Base-by-base conservation (phyloP, 768 basidiomycete species). In the Termitomyces sp. region DNA sequence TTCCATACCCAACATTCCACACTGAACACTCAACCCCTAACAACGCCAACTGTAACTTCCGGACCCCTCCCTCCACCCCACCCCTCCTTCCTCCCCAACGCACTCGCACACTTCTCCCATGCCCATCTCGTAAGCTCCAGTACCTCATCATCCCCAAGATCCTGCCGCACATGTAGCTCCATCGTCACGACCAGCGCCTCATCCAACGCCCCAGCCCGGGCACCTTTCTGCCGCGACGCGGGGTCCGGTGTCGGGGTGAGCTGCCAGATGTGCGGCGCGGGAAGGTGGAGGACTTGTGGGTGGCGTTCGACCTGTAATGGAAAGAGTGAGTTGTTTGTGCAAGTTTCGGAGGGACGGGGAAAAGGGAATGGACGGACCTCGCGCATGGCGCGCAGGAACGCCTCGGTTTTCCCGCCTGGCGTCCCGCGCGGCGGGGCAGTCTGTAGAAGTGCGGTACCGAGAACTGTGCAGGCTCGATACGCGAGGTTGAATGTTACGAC, bases 231-330 rank as follows among this genome's bases (percentile, higher is more conserved):
- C n/a, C n/a, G n/a, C n/a, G n/a, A n/a, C n/a, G n/a, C n/a, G n/a
- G n/a, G n/a, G n/a, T n/a, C n/a, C n/a, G n/a, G n/a, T n/a, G n/a
- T n/a, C n/a, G n/a, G n/a, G n/a, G n/a, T n/a, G 43, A 95, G 82
- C 66, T 95, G 92, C 92, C 92, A 95, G 55, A 95, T 85, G 61
- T 93, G 91, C 1, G 92, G 93, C 12, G 90, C 86, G 1, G 89
- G 87, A 12, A 96, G 81, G 67, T 93, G 90, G 0, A 90, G 68
- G 26, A 97, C 89, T 59, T 89, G 82, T 0, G 92, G 90, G 61
- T 96, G 93, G 3, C 87, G 80, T 67, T 95, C 91, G 60, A 95
- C 81, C 89, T 93, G n/a, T n/a, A n/a, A n/a, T n/a, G n/a, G n/a
- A n/a, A n/a, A n/a, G n/a, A n/a, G n/a, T n/a, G n/a, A n/a, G n/a